Percentiles rank a stretch among this genome's conserved stretches.
phyloP scores from a whole-genome alignment of 2,329 filamentous ascomycete genomes.

The Zasmidium angulare region DNA sequence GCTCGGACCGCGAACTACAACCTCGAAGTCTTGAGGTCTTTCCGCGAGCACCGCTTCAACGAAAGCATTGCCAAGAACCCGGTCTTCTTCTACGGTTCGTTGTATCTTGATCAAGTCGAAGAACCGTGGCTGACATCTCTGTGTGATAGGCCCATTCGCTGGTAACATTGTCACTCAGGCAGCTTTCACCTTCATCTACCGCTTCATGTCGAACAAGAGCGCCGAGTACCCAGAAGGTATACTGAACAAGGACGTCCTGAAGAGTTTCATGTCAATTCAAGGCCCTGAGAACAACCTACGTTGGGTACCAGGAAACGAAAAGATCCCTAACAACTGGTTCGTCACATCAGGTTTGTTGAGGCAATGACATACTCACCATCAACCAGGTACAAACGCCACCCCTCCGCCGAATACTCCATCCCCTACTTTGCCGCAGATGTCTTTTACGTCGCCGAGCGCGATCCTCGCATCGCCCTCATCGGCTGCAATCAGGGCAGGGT shows the following conservation, averaged over 20 bases:
- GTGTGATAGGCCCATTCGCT: slow-evolving; percentile 8
- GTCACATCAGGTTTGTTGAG: not conserved
- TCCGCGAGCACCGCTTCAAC: not conserved
- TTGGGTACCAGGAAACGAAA: slow-evolving; percentile 31
- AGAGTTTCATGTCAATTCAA: slow-evolving; percentile 37
- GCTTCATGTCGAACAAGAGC: slow-evolving; percentile 36
- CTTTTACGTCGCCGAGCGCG: slow-evolving; percentile 8
- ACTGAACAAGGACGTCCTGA: slow-evolving; percentile 35
- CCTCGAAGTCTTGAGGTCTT: slow-evolving; percentile 1
- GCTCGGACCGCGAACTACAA: slow-evolving; percentile 1
- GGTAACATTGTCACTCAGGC: slow-evolving; percentile 4
- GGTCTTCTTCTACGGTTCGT: slow-evolving; percentile 18
- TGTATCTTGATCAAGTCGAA: slow-evolving; percentile 5
- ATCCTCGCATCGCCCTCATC: slow-evolving; percentile 24
- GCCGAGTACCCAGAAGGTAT: slow-evolving; percentile 34
- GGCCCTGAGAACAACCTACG: slow-evolving; percentile 29
- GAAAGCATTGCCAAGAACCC: slow-evolving; percentile 8
- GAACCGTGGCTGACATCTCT: not conserved
- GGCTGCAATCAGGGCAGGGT: slow-evolving; percentile 36
- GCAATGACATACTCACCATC: not conserved
- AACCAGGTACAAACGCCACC: slow-evolving; percentile 23
- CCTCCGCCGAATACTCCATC: slow-evolving; percentile 30
- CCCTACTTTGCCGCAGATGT: slow-evolving; percentile 20
- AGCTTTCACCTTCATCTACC: slow-evolving; percentile 22
- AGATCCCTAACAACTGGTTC: slow-evolving; percentile 26